Evolutionary conservation across 2,329 filamentous ascomycete species (phyloP).

Genomic region (Aquanectria penicillioides): DNA sequence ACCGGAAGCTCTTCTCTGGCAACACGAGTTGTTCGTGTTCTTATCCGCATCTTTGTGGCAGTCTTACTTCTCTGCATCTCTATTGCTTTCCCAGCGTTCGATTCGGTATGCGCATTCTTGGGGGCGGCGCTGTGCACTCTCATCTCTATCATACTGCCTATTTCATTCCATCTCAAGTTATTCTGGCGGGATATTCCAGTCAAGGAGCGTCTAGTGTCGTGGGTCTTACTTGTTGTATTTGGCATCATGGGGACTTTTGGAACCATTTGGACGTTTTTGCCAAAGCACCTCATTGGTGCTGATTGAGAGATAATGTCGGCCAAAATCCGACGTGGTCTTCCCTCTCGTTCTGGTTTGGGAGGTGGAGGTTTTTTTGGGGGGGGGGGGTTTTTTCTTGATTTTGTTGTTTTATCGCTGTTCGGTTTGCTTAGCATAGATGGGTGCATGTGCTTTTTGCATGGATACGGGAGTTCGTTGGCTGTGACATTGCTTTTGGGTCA

Average conservation of each 20-base stretch:
- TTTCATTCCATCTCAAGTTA: constrained; percentile 90
- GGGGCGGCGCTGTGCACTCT: constrained; percentile 91
- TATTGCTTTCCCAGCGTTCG: constrained; percentile 77
- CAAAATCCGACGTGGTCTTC: too few species aligned
- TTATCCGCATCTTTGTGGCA: constrained; percentile 74
- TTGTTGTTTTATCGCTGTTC: neutral
- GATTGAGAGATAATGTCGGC: constrained; percentile 39
- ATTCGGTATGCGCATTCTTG: constrained; percentile 91
- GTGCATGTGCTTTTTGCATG: constrained; percentile 6
- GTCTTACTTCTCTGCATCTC: constrained; percentile 81
- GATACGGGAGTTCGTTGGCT: neutral
- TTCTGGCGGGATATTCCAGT: constrained; percentile 77
- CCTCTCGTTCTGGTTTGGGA: too few species aligned
- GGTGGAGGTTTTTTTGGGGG: neutral
- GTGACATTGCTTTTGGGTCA: neutral
- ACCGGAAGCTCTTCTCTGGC: constrained; percentile 55
- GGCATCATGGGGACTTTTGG: constrained; percentile 77
- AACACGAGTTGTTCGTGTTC: constrained; percentile 58
- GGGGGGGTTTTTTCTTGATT: neutral
- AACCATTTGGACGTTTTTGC: constrained; percentile 89
- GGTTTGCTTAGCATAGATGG: too few species aligned
- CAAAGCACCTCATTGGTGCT: constrained; percentile 76
- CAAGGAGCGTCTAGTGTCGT: constrained; percentile 73
- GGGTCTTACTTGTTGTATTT: constrained; percentile 75
- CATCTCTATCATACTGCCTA: constrained; percentile 89